Percentiles rank a stretch among this genome's conserved stretches.
Conservation (phyloP, 2,329 filamentous ascomycete species). For the Pyrenochaeta sp. region DNA sequence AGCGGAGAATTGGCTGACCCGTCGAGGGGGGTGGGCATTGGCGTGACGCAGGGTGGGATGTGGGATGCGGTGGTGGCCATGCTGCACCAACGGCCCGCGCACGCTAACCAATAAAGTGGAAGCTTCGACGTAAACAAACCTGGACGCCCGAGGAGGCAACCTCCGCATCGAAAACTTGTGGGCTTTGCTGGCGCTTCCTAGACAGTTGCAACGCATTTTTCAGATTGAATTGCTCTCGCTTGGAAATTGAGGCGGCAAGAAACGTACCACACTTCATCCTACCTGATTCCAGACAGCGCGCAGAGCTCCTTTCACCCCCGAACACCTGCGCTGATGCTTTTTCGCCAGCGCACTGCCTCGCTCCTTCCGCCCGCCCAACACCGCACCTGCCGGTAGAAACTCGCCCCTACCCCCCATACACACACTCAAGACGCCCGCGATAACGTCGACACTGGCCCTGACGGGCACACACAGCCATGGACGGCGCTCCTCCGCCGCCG, state of each 20-base stretch:
- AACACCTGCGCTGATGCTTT: slow-evolving; percentile 37
- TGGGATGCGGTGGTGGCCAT: slow-evolving; percentile 8
- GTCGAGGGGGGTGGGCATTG: slow-evolving; percentile 1
- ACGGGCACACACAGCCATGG: slow-evolving; percentile 43
- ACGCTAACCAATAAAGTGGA: slow-evolving; percentile 17
- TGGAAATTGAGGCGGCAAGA: not conserved
- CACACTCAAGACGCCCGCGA: slow-evolving; percentile 17
- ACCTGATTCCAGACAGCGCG: slow-evolving; percentile 8
- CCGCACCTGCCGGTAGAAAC: slow-evolving; percentile 7
- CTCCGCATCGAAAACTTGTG: slow-evolving; percentile 4
- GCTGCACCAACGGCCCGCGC: slow-evolving; percentile 22
- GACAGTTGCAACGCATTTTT: slow-evolving; percentile 12
- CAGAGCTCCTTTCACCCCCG: slow-evolving; percentile 19
- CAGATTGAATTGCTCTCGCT: slow-evolving; percentile 11
- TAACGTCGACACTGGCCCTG: slow-evolving; percentile 30
- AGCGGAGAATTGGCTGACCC: slow-evolving; percentile 7
- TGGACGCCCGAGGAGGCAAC: slow-evolving; percentile 8
- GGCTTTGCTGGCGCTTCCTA: slow-evolving; percentile 1
- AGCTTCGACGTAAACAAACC: slow-evolving; percentile 28
- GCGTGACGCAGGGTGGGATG: slow-evolving; percentile 22
- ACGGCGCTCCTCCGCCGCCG: slow-evolving; percentile 74
- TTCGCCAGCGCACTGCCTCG: slow-evolving; percentile 31
- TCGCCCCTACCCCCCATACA: slow-evolving; percentile 1
- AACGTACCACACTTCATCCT: slow-evolving; percentile 1
- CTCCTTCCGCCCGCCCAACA: slow-evolving; percentile 16